Evolutionary conservation across 2,329 filamentous ascomycete genomes (phyloP).

Genomic region (Emydomyces testavorans): DNA sequence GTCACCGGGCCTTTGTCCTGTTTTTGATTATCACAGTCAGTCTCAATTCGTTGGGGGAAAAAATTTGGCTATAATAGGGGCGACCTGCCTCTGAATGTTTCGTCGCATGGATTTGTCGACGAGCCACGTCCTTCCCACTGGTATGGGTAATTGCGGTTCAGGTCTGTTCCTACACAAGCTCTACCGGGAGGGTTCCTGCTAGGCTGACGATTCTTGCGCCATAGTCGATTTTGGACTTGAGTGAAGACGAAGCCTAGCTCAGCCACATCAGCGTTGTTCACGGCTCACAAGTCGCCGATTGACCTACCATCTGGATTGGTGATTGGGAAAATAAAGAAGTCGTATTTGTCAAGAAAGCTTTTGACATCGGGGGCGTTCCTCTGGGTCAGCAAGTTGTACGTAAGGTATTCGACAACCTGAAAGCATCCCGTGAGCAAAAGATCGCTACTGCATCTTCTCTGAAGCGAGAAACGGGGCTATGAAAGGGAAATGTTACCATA

Average conservation of each 20-base stretch:
- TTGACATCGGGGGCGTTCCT: conserved; percentile 27
- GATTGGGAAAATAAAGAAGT: conserved; percentile 54
- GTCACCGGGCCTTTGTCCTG: conserved; percentile 35
- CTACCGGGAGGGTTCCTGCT: conserved; percentile 28
- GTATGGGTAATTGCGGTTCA: conserved; percentile 49
- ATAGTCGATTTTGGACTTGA: conserved; percentile 47
- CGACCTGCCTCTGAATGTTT: conserved; percentile 35
- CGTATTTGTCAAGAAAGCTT: conserved; percentile 48
- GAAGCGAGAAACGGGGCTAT: not conserved
- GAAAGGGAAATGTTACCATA: conserved; percentile 30
- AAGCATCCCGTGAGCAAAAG: not conserved
- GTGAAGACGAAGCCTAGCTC: conserved; percentile 47
- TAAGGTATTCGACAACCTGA: conserved; percentile 40
- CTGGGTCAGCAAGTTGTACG: conserved; percentile 40
- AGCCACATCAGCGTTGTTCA: not conserved
- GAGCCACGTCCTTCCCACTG: conserved; percentile 42
- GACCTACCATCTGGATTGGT: conserved; percentile 50
- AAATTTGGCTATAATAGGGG: not conserved
- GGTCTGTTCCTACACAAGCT: conserved; percentile 42
- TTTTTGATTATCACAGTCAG: not conserved
- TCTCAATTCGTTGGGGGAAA: not conserved
- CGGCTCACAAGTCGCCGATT: not conserved
- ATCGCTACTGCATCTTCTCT: not conserved
- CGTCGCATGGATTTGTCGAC: conserved; percentile 42
- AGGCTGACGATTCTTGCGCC: conserved; percentile 50